Conservation (phyloP, 306 rosid genomes). For the Prunus campanulata region DNA sequence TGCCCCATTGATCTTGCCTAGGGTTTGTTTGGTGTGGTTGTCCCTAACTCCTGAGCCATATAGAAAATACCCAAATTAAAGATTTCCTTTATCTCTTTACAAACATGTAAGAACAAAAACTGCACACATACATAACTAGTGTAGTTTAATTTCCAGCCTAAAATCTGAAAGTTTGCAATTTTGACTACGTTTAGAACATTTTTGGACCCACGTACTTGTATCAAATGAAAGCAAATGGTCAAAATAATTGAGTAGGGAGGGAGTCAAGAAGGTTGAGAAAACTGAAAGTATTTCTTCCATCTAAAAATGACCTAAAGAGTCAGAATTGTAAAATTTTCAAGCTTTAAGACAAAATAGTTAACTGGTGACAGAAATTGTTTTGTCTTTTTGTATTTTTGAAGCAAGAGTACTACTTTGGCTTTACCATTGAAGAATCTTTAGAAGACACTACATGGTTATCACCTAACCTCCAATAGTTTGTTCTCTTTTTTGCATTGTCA, state of each 20-base stretch:
- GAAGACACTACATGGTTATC: too few relatives aligned
- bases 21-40: not conserved
- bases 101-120: not conserved
- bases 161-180: not conserved
- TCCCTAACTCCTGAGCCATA: not conserved
- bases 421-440: too few relatives aligned
- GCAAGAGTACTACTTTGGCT: too few relatives aligned
- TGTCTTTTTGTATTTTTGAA: too few relatives aligned
- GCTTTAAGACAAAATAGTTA: not conserved
- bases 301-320: not conserved
- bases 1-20: not conserved
- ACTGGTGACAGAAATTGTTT: not conserved
- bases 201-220: not conserved
- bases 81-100: constrained; percentile 3
- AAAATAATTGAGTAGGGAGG: not conserved
- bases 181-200: not conserved
- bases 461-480: not conserved
- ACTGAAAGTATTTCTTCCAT: not conserved
- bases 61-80: not conserved
- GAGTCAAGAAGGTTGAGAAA: too few relatives aligned
- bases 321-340: not conserved
- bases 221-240: not conserved
- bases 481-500: not conserved
- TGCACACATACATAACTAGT: not conserved
- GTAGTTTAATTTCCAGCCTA: not conserved